phyloP scores from a whole-genome alignment of 2,329 filamentous ascomycete genomes.

The Bipolaris gigantea region DNA sequence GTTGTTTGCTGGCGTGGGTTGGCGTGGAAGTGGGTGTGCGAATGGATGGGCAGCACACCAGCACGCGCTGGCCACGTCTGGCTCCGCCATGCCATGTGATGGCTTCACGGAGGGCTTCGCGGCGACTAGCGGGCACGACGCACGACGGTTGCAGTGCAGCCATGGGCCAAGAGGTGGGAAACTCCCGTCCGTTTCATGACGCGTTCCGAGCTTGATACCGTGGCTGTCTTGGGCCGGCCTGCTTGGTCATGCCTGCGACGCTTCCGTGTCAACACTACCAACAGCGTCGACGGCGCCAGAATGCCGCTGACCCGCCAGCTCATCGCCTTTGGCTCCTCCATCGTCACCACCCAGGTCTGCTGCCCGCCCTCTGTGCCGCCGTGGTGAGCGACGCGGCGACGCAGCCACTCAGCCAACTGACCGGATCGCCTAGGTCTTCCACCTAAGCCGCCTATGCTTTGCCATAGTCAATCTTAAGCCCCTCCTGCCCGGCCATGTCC shows the following conservation, averaged over 20 bases:
- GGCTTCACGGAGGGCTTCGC: no score
- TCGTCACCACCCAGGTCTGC: slow-evolving; percentile 49
- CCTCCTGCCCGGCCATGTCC: slow-evolving; percentile 87
- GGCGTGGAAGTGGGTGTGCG: slow-evolving; percentile 17
- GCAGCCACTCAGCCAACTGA: neutral
- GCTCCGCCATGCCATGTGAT: no score
- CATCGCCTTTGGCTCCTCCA: slow-evolving; percentile 50
- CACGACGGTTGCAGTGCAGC: no score
- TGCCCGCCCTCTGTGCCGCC: neutral
- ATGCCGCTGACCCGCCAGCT: slow-evolving; percentile 47
- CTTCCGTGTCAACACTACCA: neutral
- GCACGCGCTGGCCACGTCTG: slow-evolving; percentile 15
- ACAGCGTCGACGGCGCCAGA: neutral
- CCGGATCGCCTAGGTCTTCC: slow-evolving; percentile 70
- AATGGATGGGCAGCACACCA: slow-evolving; percentile 20
- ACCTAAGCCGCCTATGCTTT: slow-evolving; percentile 76
- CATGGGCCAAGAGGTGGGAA: slow-evolving; percentile 9
- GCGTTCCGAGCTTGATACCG: slow-evolving; percentile 1
- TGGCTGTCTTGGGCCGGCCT: slow-evolving; percentile 3
- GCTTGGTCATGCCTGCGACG: slow-evolving; percentile 9
- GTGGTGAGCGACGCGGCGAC: neutral
- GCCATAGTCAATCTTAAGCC: slow-evolving; percentile 95
- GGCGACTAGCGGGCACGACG: no score
- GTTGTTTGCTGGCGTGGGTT: slow-evolving; percentile 3
- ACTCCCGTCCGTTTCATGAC: slow-evolving; percentile 13